Conservation (phyloP, 2,329 filamentous ascomycete species). For the Trichoderma gracile region DNA sequence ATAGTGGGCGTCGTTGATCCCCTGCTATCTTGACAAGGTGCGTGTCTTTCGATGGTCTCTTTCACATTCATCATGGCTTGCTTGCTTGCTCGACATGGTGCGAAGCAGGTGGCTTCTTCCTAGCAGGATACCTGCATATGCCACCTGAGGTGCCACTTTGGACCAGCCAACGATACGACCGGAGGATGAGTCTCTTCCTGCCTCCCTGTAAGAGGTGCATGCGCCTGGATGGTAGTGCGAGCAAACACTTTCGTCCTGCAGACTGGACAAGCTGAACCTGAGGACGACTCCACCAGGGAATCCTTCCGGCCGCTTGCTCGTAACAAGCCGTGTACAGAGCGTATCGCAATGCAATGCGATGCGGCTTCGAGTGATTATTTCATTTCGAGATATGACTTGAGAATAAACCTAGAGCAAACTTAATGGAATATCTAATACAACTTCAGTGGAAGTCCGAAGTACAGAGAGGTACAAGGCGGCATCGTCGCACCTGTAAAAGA, state of each 20-base stretch:
- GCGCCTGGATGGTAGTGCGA: not conserved
- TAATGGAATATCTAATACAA: no score
- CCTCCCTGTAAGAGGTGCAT: not conserved
- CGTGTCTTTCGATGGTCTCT: no score
- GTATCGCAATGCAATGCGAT: not conserved
- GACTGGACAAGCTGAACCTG: not conserved
- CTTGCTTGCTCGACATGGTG: not conserved
- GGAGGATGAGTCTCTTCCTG: no score
- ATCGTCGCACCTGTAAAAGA: not conserved
- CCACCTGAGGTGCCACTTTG: no score
- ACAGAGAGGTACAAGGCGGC: no score
- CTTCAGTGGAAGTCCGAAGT: no score
- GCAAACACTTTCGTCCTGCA: not conserved
- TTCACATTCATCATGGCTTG: no score
- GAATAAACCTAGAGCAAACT: no score
- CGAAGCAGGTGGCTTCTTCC: not conserved
- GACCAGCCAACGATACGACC: no score
- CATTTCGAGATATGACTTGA: no score
- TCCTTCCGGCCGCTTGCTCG: not conserved
- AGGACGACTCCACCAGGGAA: not conserved
- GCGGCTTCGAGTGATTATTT: no score
- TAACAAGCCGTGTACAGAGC: not conserved
- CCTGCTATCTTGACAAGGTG: no score
- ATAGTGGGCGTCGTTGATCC: not conserved
- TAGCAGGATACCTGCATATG: not conserved